Evolutionary conservation across 768 basidiomycete species (phyloP), one percentile per base, ranked within the genome.

Genomic region (Calvatia gigantea): DNA sequence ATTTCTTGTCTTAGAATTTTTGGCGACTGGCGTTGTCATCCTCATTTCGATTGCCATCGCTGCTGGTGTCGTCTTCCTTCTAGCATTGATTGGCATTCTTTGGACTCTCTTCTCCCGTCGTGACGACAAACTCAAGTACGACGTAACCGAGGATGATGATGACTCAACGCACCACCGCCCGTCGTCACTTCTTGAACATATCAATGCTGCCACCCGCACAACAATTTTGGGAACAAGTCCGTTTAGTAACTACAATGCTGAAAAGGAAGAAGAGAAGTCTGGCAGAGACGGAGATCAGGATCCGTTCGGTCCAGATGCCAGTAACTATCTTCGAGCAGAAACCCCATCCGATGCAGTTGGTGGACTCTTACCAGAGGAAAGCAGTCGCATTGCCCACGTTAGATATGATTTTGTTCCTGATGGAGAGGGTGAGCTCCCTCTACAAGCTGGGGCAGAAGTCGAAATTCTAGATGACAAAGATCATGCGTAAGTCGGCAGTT

Each of bases 11-110:
- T 7, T 61, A 92, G 93, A 86, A 63, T 90, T 93, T 77, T 81
- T 99, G 53, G 92, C 95, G 0, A 83, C 84, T 21, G 97, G 96
- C 1, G 80, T 98, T 33, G 94, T 99, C 52, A 98, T 98, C 61
- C 80, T 99, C 41, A 94, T 99, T 61, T 95, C 94, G 1, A 97
- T 99, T 60, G 97, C 97, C 23, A 97, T 98, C 61, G 87, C 91
- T 8, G 94, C 94, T 14, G 97, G 96, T 15, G 83, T 98, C 19
- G 89, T 95, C 33, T 95, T 94, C 80, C 75, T 95, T 0, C 76
- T 94, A 29, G 87, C 89, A 14, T 74, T 96, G 38, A 75, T 94
- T 53, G 92, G 92, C 47, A 89, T 96, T 51, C 71, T 96, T 33
- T 91, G 93, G 91, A 87, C 92, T 2, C 77, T 94, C n/a, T 84